These are phyloP conservation scores for Cucurbitaria berberidis DNA, from an alignment of 2,329 filamentous ascomycete species.

Conservation along the genomic window DNA sequence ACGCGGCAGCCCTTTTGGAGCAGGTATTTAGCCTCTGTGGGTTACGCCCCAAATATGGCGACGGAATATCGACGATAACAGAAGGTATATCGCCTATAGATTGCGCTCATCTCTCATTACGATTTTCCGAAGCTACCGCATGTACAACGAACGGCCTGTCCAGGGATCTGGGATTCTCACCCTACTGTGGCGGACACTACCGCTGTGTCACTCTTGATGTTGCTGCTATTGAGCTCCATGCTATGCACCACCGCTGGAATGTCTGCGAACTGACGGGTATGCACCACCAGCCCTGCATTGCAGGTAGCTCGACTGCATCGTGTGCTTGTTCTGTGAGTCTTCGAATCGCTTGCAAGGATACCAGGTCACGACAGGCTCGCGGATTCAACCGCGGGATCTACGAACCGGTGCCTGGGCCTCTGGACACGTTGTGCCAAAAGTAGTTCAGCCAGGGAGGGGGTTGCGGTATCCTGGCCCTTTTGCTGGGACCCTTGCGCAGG, in stretches of 20 bases:
- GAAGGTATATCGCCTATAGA: constrained; percentile 41
- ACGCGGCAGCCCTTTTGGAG: constrained; percentile 27
- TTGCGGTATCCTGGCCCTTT: constrained; percentile 20
- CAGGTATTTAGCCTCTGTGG: constrained; percentile 39
- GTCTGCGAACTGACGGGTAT: constrained; percentile 8
- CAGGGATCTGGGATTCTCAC: constrained; percentile 21
- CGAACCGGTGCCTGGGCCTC: constrained; percentile 46
- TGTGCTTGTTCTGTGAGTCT: neutral
- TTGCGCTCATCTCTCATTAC: constrained; percentile 43
- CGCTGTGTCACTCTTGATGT: constrained; percentile 19
- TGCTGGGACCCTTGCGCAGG: constrained; percentile 23
- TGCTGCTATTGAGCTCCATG: constrained; percentile 6
- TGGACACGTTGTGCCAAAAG: constrained; percentile 47
- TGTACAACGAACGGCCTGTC: constrained; percentile 30
- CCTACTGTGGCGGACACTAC: constrained; percentile 26
- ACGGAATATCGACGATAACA: constrained; percentile 45
- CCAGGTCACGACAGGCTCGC: constrained; percentile 24
- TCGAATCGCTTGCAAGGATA: constrained; percentile 16
- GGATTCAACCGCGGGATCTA: constrained; percentile 48
- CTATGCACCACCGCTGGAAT: constrained; percentile 6
- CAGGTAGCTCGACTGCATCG: constrained; percentile 2
- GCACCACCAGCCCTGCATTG: constrained; percentile 15
- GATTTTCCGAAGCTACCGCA: constrained; percentile 33
- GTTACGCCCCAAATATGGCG: constrained; percentile 41
- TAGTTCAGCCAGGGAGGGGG: constrained; percentile 35